phyloP scores from a whole-genome alignment of 75 land plant species.

The Gnetum montanum region DNA sequence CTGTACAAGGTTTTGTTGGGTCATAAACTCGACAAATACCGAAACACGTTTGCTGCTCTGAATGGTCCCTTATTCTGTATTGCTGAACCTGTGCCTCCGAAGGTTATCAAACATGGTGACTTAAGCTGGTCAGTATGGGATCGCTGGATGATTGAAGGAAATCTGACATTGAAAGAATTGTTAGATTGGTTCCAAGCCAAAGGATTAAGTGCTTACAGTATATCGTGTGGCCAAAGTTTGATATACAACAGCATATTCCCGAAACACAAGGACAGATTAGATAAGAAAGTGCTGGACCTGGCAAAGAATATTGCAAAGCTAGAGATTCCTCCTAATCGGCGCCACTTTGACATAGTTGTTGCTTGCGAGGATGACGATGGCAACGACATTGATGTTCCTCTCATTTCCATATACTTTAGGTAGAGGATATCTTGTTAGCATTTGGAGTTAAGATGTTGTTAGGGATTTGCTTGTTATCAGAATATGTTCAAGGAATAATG shows the following conservation, averaged over 20 bases:
- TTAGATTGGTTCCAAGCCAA: constrained; percentile 64
- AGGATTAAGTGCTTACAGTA: constrained; percentile 80
- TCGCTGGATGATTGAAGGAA: constrained; percentile 64
- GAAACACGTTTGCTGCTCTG: constrained; percentile 82
- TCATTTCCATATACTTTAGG: constrained; percentile 57
- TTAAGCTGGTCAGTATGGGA: constrained; percentile 92
- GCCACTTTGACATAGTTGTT: constrained; percentile 82
- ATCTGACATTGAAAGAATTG: constrained; percentile 57
- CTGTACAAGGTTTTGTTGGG: constrained; percentile 71
- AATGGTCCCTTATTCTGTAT: constrained; percentile 86
- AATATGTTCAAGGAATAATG: too few species aligned
- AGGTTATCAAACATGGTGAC: constrained; percentile 52
- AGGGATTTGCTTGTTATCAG: too few species aligned
- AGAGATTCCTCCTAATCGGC: constrained; percentile 52
- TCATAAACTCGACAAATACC: constrained; percentile 67
- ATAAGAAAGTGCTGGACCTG: constrained; percentile 55
- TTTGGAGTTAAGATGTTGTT: too few species aligned
- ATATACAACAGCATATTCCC: constrained; percentile 87
- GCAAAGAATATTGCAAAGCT: constrained; percentile 69
- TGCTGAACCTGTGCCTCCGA: constrained; percentile 93
- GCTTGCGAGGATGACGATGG: constrained; percentile 92
- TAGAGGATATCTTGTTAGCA: constrained; percentile 4
- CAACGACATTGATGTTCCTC: constrained; percentile 86
- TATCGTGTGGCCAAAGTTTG: constrained; percentile 73
- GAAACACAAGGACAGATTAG: constrained; percentile 66